These are phyloP conservation scores for Botrytis squamosa DNA, from an alignment of 2,329 filamentous ascomycete species.

Conservation along the genomic window DNA sequence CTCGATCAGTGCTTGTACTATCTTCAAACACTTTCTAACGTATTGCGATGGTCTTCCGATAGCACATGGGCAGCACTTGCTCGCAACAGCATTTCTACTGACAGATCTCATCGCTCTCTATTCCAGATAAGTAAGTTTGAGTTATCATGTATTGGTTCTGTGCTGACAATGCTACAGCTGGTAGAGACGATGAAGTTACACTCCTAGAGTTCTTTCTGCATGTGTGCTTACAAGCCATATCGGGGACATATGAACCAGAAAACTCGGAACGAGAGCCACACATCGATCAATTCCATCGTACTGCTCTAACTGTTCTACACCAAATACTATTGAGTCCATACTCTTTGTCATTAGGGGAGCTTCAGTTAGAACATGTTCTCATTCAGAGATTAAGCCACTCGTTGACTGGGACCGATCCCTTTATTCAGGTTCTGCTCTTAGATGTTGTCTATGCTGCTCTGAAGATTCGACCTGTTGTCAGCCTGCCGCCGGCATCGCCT, in stretches of 20 bases:
- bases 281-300: conserved; percentile 67
- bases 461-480: conserved; percentile 53
- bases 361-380: conserved; percentile 68
- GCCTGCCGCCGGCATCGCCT: conserved; percentile 30
- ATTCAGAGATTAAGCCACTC: conserved; percentile 66
- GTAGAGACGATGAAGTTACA: conserved; percentile 55
- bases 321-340: conserved; percentile 67
- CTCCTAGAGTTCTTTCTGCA: conserved; percentile 68
- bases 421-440: conserved; percentile 74
- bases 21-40: conserved; percentile 69
- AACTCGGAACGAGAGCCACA: conserved; percentile 46
- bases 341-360: conserved; percentile 55
- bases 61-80: conserved; percentile 70
- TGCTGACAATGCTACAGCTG: conserved; percentile 43
- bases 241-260: conserved; percentile 43
- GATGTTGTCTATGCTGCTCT: conserved; percentile 75
- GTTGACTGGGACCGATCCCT: conserved; percentile 61
- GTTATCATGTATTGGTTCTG: neutral
- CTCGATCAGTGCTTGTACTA: conserved; percentile 77
- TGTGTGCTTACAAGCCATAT: conserved; percentile 63
- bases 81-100: conserved; percentile 54
- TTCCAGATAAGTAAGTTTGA: conserved; percentile 52
- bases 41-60: conserved; percentile 67
- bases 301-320: conserved; percentile 66
- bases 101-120: conserved; percentile 47